A percentile compares a stretch with the other conserved stretches of the same genome.
phyloP scores from a whole-genome alignment of 208 protist genomes.

The Crithidia expoeki region DNA sequence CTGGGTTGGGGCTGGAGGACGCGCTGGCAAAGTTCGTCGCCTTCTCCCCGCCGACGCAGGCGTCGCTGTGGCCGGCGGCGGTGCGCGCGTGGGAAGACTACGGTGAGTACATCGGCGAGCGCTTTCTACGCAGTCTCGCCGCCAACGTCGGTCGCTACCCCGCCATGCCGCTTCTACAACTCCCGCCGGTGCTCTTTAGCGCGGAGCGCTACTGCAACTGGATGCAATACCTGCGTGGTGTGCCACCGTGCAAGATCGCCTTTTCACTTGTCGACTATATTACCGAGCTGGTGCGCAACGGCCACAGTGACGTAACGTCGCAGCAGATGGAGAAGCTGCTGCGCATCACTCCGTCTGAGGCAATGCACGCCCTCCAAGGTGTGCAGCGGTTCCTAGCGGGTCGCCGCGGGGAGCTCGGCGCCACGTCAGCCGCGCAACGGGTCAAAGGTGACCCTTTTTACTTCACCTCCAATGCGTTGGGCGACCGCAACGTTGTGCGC shows the following conservation, averaged over 20 bases:
- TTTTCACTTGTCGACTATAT: constrained; percentile 18
- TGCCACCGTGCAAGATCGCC: constrained; percentile 3
- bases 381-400: not conserved
- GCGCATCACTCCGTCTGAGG: not conserved
- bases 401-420: not conserved
- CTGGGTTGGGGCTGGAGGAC: constrained; percentile 31
- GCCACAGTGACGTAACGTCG: not conserved
- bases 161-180: constrained; percentile 19
- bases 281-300: constrained; percentile 14
- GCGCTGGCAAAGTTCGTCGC: constrained; percentile 37
- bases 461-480: constrained; percentile 9
- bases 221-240: constrained; percentile 1
- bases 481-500: constrained; percentile 13
- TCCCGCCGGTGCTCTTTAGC: constrained; percentile 38
- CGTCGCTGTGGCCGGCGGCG: constrained; percentile 32
- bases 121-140: constrained; percentile 21
- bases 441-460: constrained; percentile 3
- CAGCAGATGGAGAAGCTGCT: not conserved
- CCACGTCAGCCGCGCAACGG: not conserved
- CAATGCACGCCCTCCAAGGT: not conserved
- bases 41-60: constrained; percentile 28
- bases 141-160: not conserved
- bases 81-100: constrained; percentile 55
- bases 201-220: constrained; percentile 33
- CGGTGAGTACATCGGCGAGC: constrained; percentile 19